phyloP scores from a whole-genome alignment of 305 asterid species.

The Fraxinus nigra region DNA sequence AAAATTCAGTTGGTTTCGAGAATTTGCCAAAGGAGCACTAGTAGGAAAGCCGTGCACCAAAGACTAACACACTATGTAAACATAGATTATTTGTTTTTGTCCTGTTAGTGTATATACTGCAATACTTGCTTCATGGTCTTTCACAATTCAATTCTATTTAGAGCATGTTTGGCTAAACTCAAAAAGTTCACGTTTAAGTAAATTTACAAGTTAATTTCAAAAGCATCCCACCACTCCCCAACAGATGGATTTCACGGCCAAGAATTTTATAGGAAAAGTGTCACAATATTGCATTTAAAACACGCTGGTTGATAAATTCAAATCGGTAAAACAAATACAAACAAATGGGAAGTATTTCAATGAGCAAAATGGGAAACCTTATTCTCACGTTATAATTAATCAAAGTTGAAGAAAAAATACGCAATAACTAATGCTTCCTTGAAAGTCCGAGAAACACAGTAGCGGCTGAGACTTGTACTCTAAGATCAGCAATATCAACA shows the following conservation, averaged over 20 bases:
- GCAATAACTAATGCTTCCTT: slow-evolving; percentile 40
- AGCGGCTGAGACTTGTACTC: slow-evolving; percentile 79
- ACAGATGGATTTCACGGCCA: neutral
- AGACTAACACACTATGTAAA: no score
- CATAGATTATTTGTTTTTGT: no score
- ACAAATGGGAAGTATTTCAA: neutral
- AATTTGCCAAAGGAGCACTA: no score
- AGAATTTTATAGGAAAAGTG: neutral
- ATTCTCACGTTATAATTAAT: slow-evolving; percentile 21
- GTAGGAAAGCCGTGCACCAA: no score
- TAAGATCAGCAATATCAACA: slow-evolving; percentile 89
- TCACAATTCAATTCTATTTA: no score
- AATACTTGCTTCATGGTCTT: neutral
- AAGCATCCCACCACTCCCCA: no score
- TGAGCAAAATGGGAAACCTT: slow-evolving; percentile 14
- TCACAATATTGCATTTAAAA: neutral
- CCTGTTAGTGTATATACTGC: no score
- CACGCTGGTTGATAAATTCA: neutral
- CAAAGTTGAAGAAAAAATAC: slow-evolving; percentile 3
- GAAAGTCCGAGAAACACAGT: slow-evolving; percentile 81
- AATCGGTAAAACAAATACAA: neutral
- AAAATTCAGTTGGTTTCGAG: neutral
- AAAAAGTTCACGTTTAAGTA: neutral
- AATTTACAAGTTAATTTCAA: neutral
- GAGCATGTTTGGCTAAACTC: no score